phyloP scores from a whole-genome alignment of 306 rosid genomes.

The Trichosanthes cucumerina region DNA sequence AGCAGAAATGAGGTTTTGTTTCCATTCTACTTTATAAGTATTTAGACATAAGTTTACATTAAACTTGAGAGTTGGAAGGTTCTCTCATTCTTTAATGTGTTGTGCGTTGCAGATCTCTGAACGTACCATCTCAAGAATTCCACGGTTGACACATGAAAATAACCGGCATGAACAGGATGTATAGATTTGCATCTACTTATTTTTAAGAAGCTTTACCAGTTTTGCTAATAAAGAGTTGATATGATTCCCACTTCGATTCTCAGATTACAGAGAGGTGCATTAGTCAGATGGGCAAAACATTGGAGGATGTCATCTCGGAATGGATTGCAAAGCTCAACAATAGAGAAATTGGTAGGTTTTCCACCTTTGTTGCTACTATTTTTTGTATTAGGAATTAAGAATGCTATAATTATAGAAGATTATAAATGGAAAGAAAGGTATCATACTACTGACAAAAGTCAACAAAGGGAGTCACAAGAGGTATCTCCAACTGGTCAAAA shows the following conservation, averaged over 20 bases:
- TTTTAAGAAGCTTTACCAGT: not conserved
- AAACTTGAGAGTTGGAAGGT: not conserved
- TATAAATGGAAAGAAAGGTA: not conserved
- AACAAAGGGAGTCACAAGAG: not conserved
- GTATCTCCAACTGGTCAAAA: not conserved
- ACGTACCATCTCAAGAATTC: slow-evolving; percentile 46
- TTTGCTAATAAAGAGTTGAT: slow-evolving; percentile 9
- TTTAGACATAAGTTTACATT: not conserved
- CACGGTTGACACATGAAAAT: slow-evolving; percentile 55
- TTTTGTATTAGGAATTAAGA: not conserved
- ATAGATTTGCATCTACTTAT: slow-evolving; percentile 4
- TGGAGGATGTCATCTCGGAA: slow-evolving; percentile 69
- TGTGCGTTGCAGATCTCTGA: slow-evolving; percentile 52
- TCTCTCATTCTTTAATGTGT: not conserved
- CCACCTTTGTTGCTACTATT: not conserved
- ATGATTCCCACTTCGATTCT: slow-evolving; percentile 3
- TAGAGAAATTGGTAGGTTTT: slow-evolving; percentile 49
- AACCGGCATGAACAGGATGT: slow-evolving; percentile 72
- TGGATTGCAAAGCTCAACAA: slow-evolving; percentile 54
- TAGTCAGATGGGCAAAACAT: slow-evolving; percentile 68
- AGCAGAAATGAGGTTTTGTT: not conserved
- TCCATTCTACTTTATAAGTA: not conserved
- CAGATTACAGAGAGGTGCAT: slow-evolving; percentile 76
- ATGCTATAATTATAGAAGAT: not conserved
- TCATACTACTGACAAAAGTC: not conserved